These are phyloP conservation scores for Ilex aquifolium DNA, from an alignment of 257 asterid genomes.

Conservation along the genomic window DNA sequence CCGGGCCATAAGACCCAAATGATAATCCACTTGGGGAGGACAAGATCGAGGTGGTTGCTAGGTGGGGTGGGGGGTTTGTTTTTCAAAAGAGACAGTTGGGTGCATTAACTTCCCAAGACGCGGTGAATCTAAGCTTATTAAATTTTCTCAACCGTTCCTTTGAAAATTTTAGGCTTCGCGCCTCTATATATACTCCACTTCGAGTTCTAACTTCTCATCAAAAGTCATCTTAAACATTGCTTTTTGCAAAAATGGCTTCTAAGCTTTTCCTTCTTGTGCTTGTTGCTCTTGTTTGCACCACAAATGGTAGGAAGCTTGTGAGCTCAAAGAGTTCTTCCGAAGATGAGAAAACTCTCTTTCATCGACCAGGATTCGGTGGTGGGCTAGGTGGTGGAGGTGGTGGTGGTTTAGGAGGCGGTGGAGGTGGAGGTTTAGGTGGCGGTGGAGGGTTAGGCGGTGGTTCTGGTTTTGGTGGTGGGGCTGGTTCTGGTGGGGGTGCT, in stretches of 20 bases:
- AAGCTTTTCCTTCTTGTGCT: constrained; percentile 16
- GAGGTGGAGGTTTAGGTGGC: constrained; percentile 11
- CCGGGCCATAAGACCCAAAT: no score
- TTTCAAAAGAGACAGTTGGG: no score
- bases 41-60: background rate
- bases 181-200: constrained; percentile 12
- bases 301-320: constrained; percentile 17
- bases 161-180: background rate
- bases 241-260: constrained; percentile 4
- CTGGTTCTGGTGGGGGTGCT: background rate
- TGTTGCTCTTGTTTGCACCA: constrained; percentile 22
- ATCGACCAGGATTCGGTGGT: constrained; percentile 6
- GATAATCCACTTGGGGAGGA: no score
- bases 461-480: background rate
- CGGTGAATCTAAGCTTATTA: background rate
- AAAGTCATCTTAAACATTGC: background rate
- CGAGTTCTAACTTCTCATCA: constrained; percentile 11
- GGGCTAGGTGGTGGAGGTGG: constrained; percentile 8
- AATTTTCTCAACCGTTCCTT: background rate
- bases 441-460: background rate
- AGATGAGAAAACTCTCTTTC: constrained; percentile 17
- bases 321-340: constrained; percentile 8
- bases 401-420: constrained; percentile 10
- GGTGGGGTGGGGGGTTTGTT: background rate
- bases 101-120: no score